These are phyloP conservation scores for Neofusicoccum kwambonambiense DNA, from an alignment of 2,329 filamentous ascomycete genomes.

Conservation along the genomic window DNA sequence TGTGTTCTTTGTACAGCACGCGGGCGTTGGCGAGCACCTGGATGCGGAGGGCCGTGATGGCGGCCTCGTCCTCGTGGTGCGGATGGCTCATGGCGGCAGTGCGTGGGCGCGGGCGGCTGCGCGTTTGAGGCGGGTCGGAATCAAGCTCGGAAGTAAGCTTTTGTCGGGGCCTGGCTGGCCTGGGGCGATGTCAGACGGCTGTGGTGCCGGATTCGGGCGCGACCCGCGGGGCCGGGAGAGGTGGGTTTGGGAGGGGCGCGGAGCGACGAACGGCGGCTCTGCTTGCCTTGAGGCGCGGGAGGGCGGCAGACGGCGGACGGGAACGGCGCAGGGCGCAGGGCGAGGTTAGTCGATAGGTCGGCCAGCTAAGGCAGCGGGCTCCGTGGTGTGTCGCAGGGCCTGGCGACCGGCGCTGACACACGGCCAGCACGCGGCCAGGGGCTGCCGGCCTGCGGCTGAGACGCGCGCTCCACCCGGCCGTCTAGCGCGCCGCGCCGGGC, in stretches of 20 bases:
- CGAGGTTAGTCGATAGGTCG: slow-evolving; percentile 1
- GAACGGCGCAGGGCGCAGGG: not conserved
- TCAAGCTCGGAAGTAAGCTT: not conserved
- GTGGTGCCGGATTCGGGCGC: slow-evolving; percentile 4
- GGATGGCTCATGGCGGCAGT: not conserved
- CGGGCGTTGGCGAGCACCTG: slow-evolving; percentile 18
- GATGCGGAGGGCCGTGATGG: slow-evolving; percentile 4
- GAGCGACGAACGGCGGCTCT: not conserved
- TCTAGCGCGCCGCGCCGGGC: not conserved
- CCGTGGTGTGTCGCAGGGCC: not conserved
- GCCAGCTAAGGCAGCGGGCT: slow-evolving; percentile 4
- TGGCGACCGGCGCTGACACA: not conserved
- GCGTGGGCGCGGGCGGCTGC: not conserved
- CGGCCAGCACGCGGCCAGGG: too few relatives aligned
- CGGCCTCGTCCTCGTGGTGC: not conserved
- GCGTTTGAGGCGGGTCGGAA: not conserved
- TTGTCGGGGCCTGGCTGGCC: not conserved
- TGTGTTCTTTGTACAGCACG: slow-evolving; percentile 15
- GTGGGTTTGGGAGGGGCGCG: slow-evolving; percentile 1
- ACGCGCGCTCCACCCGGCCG: not conserved
- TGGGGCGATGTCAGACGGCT: slow-evolving; percentile 4
- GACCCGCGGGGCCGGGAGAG: not conserved
- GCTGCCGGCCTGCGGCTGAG: not conserved
- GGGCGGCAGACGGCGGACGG: not conserved
- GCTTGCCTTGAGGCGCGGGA: slow-evolving; percentile 5